Base-by-base conservation (phyloP, 2,329 filamentous ascomycete species). In the Calonectria pseudoturangicola region DNA sequence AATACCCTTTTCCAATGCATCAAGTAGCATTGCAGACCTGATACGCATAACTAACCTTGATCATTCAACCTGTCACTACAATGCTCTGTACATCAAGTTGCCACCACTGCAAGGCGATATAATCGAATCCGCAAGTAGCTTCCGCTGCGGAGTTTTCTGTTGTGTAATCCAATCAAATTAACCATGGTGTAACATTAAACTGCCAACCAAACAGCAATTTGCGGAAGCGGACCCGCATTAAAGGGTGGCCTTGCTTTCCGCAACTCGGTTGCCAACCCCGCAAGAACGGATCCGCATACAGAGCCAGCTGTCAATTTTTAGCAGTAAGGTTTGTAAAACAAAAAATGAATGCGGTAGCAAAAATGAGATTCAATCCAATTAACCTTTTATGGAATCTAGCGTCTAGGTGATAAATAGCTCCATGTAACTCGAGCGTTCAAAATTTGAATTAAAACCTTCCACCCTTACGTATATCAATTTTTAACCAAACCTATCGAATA, bases 251-350 rank as follows among this genome's bases (percentile, higher is more conserved):
- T n/a, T 10, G 7, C 12, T 6, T 58, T 63, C 69, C 64, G 69
- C 69, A 71, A 71, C 27, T 21, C 9, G 39, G 48, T 63, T 45
- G 50, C 10, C 45, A 43, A 50, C 50, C 51, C 62, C 63, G 69
- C 69, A 62, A 51, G 36, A 64, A 68, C 76, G 76, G 72, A 36
- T 75, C 76, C 76, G 76, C 72, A 72, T 21, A 28, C 63, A 70
- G 43, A 58, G 48, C 41, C 54, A 10, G 25, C 51, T 25, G 43
- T 30, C 13, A 30, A 12, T 21, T 2, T 39, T 25, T 36, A 21
- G 33, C 21, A n/a, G 36, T 18, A 39, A 41, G 39, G 12, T 60
- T 41, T 25, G 21, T 12, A 27, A 27, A 33, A n/a, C 28, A 8
- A n/a, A 36, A 41, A 60, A 27, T 13, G n/a, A 6, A 60, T 41